Base-by-base conservation (phyloP, 2,329 filamentous ascomycete genomes). In the Magnaporthiopsis rhizophila region DNA sequence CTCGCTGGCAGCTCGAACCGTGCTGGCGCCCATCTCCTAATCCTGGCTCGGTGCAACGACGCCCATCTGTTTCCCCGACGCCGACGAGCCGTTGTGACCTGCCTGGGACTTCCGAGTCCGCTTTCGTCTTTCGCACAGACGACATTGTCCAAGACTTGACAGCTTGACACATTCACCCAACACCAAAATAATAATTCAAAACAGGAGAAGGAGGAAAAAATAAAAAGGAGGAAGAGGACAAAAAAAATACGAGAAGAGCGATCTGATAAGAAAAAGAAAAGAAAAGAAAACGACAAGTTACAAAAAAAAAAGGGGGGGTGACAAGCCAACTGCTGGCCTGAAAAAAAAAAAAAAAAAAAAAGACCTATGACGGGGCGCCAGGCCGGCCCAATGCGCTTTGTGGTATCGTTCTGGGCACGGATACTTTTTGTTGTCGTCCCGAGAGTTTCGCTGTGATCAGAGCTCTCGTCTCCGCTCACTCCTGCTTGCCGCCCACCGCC, bases 341-440 rank as follows among this genome's bases (percentile, higher is more conserved):
- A 1, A 36, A 9, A 11, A 36, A 11, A 36, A 12, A 9, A 21
- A 21, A n/a, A n/a, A n/a, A 21, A 24, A 53, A 53, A 53, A 24
- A 24, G 45, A 53, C 21, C 18, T n/a, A 26, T 58, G 26, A 58
- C 57, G 57, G 26, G 18, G 45, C 21, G 45, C 45, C 45, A 53
- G 45, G 8, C 45, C 45, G 24, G 9, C 57, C 57, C 57, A 32
- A 58, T 58, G 57, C 57, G 57, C 57, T 28, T 58, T 58, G 57
- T 58, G 57, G 26, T 24, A 53, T 53, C 57, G 24, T 58, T 18
- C 57, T 32, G 57, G 57, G 57, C 57, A 58, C 57, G 57, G 57
- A 58, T 58, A 58, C 57, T 58, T 32, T 58, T 58, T 58, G n/a
- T 11, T 53, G 21, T 53, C 18, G 45, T 53, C 21, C 24, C 21